phyloP scores from a whole-genome alignment of 768 basidiomycete species.

The Mycena albidolilacea region DNA sequence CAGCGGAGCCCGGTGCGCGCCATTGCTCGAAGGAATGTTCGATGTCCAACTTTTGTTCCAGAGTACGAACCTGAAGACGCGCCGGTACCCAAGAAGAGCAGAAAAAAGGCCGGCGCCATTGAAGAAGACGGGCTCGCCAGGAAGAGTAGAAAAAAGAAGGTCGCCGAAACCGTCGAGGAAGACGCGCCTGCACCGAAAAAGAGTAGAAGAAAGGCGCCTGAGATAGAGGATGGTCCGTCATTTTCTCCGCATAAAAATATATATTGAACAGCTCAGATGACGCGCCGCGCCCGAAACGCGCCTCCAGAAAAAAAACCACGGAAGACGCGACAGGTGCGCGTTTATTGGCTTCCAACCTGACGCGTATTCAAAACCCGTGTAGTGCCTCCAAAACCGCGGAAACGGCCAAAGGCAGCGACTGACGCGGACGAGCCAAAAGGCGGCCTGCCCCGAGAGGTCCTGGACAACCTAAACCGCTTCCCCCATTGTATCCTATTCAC shows the following conservation, averaged over 20 bases:
- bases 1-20: background rate
- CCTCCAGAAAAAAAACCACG: conserved; percentile 23
- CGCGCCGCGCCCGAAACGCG: conserved; percentile 31
- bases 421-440: conserved; percentile 33
- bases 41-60: background rate
- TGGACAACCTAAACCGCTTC: conserved; percentile 79
- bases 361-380: background rate
- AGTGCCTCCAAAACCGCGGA: conserved; percentile 21
- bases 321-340: conserved; percentile 28
- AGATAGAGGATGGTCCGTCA: conserved; percentile 21
- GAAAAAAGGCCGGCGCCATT: conserved; percentile 4
- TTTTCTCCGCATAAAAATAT: background rate
- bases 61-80: conserved; percentile 12
- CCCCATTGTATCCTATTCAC: conserved; percentile 93
- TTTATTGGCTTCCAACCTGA: background rate
- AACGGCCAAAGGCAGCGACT: conserved; percentile 5
- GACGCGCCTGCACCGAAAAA: conserved; percentile 24
- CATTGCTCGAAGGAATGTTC: no score
- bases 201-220: conserved; percentile 21
- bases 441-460: conserved; percentile 78
- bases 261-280: background rate
- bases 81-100: conserved; percentile 11
- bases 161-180: background rate
- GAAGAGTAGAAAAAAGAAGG: background rate
- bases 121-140: conserved; percentile 18